Base-by-base conservation (phyloP, 352 stramenopile genomes). In the Phytophthora lateralis region DNA sequence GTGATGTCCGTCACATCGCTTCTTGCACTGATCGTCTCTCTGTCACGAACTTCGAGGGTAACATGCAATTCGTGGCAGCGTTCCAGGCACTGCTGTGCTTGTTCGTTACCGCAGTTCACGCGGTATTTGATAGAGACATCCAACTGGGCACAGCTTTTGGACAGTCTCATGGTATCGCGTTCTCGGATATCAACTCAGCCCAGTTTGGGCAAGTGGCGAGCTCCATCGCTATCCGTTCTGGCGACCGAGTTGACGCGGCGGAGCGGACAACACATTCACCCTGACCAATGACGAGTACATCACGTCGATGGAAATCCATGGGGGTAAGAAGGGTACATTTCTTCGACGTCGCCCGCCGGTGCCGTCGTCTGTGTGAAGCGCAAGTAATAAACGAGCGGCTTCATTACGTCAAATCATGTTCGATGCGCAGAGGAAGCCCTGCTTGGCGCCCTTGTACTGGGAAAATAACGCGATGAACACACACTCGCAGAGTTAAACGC, bases 261-360 rank as follows among this genome's bases (percentile, higher is more conserved):
- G 53, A 18, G 50, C 30, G 8, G 39, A 68, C 2, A 57, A 63
- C 7, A 63, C 44, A 0, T 39, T 68, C 12, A 43, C 17, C 0
- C 53, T 68, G n/a, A 21, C 20, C 9, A 21, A 35, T 3, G 49
- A 24, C 3, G 59, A 66, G 17, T 61, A 52, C 46, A 56, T 62
- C 17, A 62, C 27, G 10, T 68, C 52, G 10, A 68, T 68, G 51
- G 60, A 68, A 14, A 29, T 29, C 18, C 53, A 68, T 34, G 55
- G 45, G 60, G 52, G 11, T 24, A 63, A 54, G 60, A 68, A 68
- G n/a, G 18, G n/a, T 10, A 4, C n/a, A n/a, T n/a, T n/a, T 24
- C 21, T 24, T 24, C 21, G 21, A 24, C 21, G 21, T 24, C 21
- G 21, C 21, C 21, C 21, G 21, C 21, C 1, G 21, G 21, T 24